Conservation (phyloP, 2,329 filamentous ascomycete genomes). For the Cadophora gregata region DNA sequence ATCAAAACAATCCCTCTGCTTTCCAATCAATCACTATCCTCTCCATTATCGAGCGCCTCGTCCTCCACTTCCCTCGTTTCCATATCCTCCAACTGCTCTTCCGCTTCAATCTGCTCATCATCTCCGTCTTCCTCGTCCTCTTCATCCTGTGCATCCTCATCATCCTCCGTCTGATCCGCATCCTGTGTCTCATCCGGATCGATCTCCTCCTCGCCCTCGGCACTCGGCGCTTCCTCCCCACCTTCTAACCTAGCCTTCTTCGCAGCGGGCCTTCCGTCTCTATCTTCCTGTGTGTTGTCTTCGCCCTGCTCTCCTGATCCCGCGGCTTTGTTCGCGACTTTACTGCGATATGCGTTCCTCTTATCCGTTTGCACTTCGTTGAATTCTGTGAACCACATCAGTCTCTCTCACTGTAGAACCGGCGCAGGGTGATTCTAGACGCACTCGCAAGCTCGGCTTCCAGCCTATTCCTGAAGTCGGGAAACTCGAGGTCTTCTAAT, state of each 20-base stretch:
- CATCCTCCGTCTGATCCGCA: conserved; percentile 50
- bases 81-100: conserved; percentile 61
- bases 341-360: conserved; percentile 74
- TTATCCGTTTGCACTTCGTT: conserved; percentile 66
- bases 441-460: conserved; percentile 79
- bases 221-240: conserved; percentile 50
- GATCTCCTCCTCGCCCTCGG: conserved; percentile 55
- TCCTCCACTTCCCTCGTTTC: conserved; percentile 54
- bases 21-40: conserved; percentile 50
- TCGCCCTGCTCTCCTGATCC: conserved; percentile 28
- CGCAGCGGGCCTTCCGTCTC: conserved; percentile 41
- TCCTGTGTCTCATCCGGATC: conserved; percentile 46
- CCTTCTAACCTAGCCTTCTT: conserved; percentile 49
- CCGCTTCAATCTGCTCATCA: conserved; percentile 59
- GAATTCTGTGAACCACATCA: conserved; percentile 26
- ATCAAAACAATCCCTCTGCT: background rate
- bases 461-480: conserved; percentile 70
- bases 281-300: conserved; percentile 34
- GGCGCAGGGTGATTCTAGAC: conserved; percentile 42
- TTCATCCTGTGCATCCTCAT: conserved; percentile 56
- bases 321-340: conserved; percentile 64
- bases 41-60: conserved; percentile 66
- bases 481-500: conserved; percentile 76
- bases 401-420: conserved; percentile 17
- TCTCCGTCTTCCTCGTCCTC: conserved; percentile 59